Evolutionary conservation across 208 protist species (phyloP).

Genomic region (Herpetomonas tarakana): DNA sequence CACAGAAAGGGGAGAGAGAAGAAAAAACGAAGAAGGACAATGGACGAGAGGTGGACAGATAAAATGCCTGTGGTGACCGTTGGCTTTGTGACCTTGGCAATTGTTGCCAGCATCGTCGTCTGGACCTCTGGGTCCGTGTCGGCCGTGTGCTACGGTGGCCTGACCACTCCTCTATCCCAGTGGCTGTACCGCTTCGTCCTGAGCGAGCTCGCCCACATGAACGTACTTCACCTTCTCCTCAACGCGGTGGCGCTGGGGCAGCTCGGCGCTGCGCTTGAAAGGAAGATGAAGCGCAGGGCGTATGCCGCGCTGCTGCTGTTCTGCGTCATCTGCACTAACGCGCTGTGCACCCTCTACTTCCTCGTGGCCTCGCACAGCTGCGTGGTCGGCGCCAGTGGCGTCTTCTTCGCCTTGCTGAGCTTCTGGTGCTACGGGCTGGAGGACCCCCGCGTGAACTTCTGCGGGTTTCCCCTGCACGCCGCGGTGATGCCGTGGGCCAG

Average conservation of each 20-base stretch:
- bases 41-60: neutral
- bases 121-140: neutral
- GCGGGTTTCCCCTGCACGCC: slow-evolving; percentile 5
- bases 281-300: neutral
- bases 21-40: too few relatives aligned
- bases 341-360: slow-evolving; percentile 2
- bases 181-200: neutral
- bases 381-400: slow-evolving; percentile 16
- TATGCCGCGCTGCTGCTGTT: slow-evolving; percentile 2
- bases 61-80: neutral
- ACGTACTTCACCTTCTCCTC: slow-evolving; percentile 9
- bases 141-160: neutral
- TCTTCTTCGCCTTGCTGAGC: slow-evolving; percentile 21
- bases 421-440: slow-evolving; percentile 10
- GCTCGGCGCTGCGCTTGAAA: slow-evolving; percentile 7
- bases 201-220: neutral
- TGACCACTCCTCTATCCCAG: neutral
- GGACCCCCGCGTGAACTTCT: slow-evolving; percentile 7
- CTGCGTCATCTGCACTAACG: neutral
- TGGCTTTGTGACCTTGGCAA: neutral
- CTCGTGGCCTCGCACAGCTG: slow-evolving; percentile 1
- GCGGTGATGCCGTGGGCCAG: slow-evolving; percentile 7
- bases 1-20: too few relatives aligned
- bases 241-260: slow-evolving; percentile 2
- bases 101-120: neutral